Conservation (phyloP, 2,329 filamentous ascomycete species). For the Microdochium bolleyi region DNA sequence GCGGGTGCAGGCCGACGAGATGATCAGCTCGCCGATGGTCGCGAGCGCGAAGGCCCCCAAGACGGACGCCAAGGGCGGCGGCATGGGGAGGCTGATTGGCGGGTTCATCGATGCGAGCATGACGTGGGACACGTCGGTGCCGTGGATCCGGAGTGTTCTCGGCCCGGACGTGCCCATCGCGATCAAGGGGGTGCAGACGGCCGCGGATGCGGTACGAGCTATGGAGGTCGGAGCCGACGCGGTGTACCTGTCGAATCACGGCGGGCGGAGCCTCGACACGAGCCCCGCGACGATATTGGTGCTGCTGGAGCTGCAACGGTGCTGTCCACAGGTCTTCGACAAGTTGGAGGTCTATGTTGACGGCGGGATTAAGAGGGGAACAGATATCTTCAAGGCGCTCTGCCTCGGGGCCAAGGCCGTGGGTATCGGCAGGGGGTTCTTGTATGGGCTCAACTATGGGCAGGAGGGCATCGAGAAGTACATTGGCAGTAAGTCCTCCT, state of each 20-base stretch:
- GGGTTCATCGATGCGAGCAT: constrained; percentile 48
- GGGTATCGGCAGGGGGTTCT: constrained; percentile 52
- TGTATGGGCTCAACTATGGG: constrained; percentile 55
- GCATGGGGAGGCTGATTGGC: constrained; percentile 47
- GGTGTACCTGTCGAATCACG: constrained; percentile 65
- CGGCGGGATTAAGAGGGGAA: constrained; percentile 56
- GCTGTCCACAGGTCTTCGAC: constrained; percentile 52
- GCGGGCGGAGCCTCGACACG: constrained; percentile 47
- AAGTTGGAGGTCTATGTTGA: constrained; percentile 56
- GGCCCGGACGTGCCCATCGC: constrained; percentile 42
- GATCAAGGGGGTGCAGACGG: constrained; percentile 64
- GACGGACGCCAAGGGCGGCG: constrained; percentile 41
- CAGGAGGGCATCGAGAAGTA: constrained; percentile 46
- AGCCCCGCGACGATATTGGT: constrained; percentile 47
- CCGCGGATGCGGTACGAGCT: constrained; percentile 52
- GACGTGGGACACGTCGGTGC: constrained; percentile 53
- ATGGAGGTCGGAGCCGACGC: constrained; percentile 55
- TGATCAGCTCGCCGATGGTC: constrained; percentile 34
- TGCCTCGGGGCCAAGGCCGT: constrained; percentile 58
- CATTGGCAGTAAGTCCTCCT: constrained; percentile 42
- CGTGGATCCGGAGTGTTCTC: constrained; percentile 45
- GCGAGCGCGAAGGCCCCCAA: constrained; percentile 38
- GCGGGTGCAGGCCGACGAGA: constrained; percentile 12
- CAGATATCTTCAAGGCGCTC: constrained; percentile 60
- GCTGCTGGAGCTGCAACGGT: constrained; percentile 54